Evolutionary conservation across 2,329 filamentous ascomycete species (phyloP).

Genomic region (Neonectria faginata): DNA sequence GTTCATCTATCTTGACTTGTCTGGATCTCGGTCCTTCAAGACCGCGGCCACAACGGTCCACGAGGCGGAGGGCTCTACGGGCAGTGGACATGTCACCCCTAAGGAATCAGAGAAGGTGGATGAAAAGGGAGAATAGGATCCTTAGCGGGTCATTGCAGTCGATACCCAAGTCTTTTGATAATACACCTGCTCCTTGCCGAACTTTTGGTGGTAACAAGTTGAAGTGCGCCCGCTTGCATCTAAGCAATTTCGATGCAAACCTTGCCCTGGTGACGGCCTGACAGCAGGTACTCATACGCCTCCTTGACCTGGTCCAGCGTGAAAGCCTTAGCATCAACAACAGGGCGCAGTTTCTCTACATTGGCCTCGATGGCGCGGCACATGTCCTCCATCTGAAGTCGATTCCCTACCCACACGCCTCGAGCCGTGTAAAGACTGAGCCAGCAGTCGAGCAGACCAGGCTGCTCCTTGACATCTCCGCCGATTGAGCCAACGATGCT

Average conservation of each 20-base stretch:
- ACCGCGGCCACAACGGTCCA: not conserved
- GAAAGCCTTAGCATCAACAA: conserved; percentile 58
- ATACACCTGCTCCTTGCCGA: not conserved
- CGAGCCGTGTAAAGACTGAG: conserved; percentile 52
- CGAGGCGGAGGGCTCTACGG: conserved; percentile 13
- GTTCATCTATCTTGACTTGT: conserved; percentile 22
- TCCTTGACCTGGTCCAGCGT: conserved; percentile 56
- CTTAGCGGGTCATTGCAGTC: not conserved
- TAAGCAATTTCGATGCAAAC: conserved; percentile 45
- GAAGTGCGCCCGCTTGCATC: not conserved
- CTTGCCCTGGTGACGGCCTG: conserved; percentile 52
- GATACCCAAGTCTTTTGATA: not conserved
- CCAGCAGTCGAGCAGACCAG: conserved; percentile 12
- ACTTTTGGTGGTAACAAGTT: not conserved
- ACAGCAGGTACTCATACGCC: conserved; percentile 53
- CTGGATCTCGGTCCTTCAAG: conserved; percentile 22
- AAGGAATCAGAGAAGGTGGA: conserved; percentile 16
- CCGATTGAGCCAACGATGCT: conserved; percentile 49
- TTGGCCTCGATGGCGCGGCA: conserved; percentile 59
- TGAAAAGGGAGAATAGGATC: not conserved
- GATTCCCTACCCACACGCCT: conserved; percentile 58
- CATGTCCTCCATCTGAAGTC: conserved; percentile 63
- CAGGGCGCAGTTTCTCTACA: conserved; percentile 54
- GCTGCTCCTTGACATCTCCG: not conserved
- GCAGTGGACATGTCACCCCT: conserved; percentile 14